Evolutionary conservation across 257 asterid species (phyloP).

Genomic region (Galeopsis tetrahit): DNA sequence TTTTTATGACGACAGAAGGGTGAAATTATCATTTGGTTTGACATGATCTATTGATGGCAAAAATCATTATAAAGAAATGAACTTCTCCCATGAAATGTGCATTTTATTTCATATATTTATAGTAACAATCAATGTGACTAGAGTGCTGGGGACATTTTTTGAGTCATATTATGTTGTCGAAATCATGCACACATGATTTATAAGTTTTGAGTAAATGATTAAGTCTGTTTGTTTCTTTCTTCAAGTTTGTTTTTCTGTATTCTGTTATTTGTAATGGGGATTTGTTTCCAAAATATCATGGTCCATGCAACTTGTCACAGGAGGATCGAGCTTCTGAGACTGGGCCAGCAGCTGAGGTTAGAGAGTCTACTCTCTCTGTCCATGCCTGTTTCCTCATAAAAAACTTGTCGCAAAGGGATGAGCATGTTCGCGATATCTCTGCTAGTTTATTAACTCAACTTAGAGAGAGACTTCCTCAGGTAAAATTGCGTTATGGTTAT

Average conservation of each 20-base stretch:
- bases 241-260: slow-evolving; percentile 21
- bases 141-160: slow-evolving; percentile 4
- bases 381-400: slow-evolving; percentile 96
- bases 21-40: not conserved
- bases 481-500: slow-evolving; percentile 36
- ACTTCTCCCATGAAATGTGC: not conserved
- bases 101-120: not conserved
- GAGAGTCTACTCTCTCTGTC: slow-evolving; percentile 80
- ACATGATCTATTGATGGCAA: not conserved
- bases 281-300: slow-evolving; percentile 31
- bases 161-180: not conserved
- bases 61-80: not conserved
- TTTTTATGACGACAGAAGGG: slow-evolving; percentile 4
- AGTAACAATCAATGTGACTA: not conserved
- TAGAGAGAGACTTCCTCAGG: slow-evolving; percentile 96
- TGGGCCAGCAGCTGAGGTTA: slow-evolving; percentile 75
- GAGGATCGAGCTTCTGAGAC: slow-evolving; percentile 83
- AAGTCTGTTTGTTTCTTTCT: slow-evolving; percentile 20
- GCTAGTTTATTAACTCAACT: slow-evolving; percentile 82
- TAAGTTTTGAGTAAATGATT: not conserved
- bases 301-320: slow-evolving; percentile 60
- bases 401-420: slow-evolving; percentile 94
- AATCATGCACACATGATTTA: not conserved
- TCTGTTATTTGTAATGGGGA: slow-evolving; percentile 28
- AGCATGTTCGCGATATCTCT: slow-evolving; percentile 84